Base-by-base conservation (phyloP, 352 stramenopile species). In the Blastocystis sp. region DNA sequence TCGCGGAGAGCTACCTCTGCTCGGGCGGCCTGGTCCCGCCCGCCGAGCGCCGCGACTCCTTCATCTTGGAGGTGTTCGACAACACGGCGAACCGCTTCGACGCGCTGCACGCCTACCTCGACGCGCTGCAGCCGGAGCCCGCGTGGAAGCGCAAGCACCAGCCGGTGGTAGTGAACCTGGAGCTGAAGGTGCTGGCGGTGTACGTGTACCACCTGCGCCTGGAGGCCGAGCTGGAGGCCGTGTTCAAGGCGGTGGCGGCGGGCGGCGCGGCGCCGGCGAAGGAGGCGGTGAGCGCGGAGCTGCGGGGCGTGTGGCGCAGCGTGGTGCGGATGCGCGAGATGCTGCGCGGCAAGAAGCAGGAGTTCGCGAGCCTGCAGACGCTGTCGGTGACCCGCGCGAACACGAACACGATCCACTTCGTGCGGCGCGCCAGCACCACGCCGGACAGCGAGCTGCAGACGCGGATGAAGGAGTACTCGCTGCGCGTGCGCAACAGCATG, bases 391-490 rank as follows among this genome's bases (percentile, higher is more conserved):
- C 7, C 34, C 34, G 34, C 0, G 28, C 53, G 53, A 62, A 53
- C 17, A 70, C 45, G 17, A 84, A 62, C 10, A 84, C 74, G n/a
- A 84, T 84, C 53, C 52, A 28, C 23, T 67, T 84, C n/a, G 61
- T 62, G 14, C 74, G 74, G 34, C 74, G 74, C 10, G 41, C 23
- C 14, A 69, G 52, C 41, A 59, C 74, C 4, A 66, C 41, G 38
- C 65, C 53, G 38, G 48, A 62, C n/a, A 67, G 21, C 11, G 23
- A 69, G 60, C 74, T 53, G 23, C 45, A 34, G 61, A 21, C 65
- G 61, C 17, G 48, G 52, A 9, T n/a, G 74, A 84, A 84, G 61
- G 48, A 84, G 74, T 43, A 67, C 23, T 67, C 74, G 38, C 74
- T 84, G 17, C 74, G 74, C 19, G 69, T 84, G 40, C 74, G 74